These are phyloP conservation scores for Pilaira anomala DNA, from an alignment of 192 early-diverging fungal species.

Conservation along the genomic window DNA sequence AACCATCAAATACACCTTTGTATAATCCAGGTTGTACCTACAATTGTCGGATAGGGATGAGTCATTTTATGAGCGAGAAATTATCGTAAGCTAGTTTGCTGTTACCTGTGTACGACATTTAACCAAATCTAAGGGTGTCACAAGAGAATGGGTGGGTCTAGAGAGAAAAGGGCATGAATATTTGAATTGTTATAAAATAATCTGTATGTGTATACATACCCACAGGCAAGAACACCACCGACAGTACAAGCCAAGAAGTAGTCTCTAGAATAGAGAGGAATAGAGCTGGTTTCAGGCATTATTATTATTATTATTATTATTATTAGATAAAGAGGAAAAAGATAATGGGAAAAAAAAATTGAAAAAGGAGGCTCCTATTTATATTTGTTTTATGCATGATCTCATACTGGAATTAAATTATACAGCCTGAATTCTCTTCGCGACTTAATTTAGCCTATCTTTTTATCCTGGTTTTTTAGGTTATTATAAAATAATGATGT, in stretches of 20 bases:
- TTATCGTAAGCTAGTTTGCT: conserved; percentile 21
- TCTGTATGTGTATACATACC: conserved; percentile 2
- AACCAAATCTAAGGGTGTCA: conserved; percentile 46
- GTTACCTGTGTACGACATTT: conserved; percentile 43
- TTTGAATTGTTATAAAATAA: background rate
- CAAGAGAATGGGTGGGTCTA: conserved; percentile 35
- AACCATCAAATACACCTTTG: conserved; percentile 40
- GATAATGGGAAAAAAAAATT: background rate
- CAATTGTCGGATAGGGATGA: no score
- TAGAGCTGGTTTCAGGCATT: background rate
- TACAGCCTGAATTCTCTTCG: no score
- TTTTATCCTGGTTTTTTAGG: no score
- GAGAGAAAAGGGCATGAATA: background rate
- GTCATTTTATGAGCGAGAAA: background rate
- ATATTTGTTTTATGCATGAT: background rate
- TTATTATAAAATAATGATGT: no score
- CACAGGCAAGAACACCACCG: conserved; percentile 43
- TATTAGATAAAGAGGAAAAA: background rate
- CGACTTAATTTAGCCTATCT: no score
- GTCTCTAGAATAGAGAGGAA: conserved; percentile 33
- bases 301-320: no score
- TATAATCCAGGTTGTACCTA: conserved; percentile 25
- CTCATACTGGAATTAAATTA: no score
- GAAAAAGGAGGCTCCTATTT: background rate
- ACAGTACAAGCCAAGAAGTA: conserved; percentile 39